Percentiles rank a stretch among this genome's conserved stretches.
Evolutionary conservation across 2,329 filamentous ascomycete genomes (phyloP).

Genomic region (Hymenoscyphus fraxineus): DNA sequence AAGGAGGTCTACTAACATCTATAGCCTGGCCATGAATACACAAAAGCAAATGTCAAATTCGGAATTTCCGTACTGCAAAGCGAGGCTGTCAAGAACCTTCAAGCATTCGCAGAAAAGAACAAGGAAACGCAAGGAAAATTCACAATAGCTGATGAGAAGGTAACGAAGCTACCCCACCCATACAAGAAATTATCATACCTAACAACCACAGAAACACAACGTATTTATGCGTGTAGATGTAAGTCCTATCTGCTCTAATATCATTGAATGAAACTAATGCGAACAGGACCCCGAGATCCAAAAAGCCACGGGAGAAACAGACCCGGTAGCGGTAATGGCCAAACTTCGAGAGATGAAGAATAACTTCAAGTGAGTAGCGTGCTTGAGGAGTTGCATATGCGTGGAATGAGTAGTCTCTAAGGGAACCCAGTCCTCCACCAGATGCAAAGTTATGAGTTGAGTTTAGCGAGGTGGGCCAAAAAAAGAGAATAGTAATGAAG

Average conservation of each 20-base stretch:
- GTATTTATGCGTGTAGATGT: constrained; percentile 90
- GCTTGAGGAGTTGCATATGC: background rate
- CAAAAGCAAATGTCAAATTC: constrained; percentile 94
- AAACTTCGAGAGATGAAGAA: constrained; percentile 91
- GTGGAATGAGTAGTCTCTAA: background rate
- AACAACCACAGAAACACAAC: constrained; percentile 70
- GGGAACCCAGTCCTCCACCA: constrained; percentile 14
- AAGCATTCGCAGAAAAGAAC: constrained; percentile 73
- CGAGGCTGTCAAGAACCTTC: constrained; percentile 71
- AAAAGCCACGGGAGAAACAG: constrained; percentile 74
- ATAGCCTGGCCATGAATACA: constrained; percentile 94
- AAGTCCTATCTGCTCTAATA: constrained; percentile 35
- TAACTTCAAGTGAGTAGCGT: constrained; percentile 37
- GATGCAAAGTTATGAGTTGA: constrained; percentile 17
- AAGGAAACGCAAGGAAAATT: constrained; percentile 91
- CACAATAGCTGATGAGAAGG: constrained; percentile 97
- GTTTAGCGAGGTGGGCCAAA: background rate
- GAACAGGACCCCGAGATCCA: constrained; percentile 75
- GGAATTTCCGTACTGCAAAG: constrained; percentile 70
- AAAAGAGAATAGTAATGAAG: background rate
- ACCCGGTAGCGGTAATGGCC: constrained; percentile 80
- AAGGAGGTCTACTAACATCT: constrained; percentile 10
- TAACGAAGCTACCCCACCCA: constrained; percentile 37
- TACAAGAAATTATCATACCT: constrained; percentile 7
- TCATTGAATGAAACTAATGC: constrained; percentile 13